Conservation (phyloP, 164 flowering plant species). For the Houttuynia cordata region DNA sequence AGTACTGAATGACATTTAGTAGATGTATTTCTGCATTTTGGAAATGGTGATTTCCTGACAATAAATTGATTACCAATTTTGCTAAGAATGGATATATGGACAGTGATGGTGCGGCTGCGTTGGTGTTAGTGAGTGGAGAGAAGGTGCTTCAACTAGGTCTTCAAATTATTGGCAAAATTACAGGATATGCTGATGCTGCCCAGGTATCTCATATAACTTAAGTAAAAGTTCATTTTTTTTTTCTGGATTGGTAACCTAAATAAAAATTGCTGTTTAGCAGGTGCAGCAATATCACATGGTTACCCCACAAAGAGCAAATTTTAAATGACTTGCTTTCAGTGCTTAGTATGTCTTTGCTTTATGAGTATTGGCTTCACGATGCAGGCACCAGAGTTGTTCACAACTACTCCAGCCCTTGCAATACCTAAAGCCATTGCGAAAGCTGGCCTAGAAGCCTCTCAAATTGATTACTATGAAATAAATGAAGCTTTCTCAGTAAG, state of each 20-base stretch:
- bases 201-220: slow-evolving; percentile 37
- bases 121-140: slow-evolving; percentile 82
- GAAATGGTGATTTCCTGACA: background rate
- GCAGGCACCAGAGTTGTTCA: slow-evolving; percentile 90
- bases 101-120: slow-evolving; percentile 94
- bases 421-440: slow-evolving; percentile 90
- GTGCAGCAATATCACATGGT: no score
- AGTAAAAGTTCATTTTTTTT: no score
- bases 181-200: slow-evolving; percentile 88
- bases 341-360: background rate
- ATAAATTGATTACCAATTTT: no score
- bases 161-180: slow-evolving; percentile 62
- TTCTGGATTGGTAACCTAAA: no score
- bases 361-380: slow-evolving; percentile 3
- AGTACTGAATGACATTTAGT: background rate
- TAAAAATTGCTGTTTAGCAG: no score
- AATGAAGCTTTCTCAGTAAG: slow-evolving; percentile 97
- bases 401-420: slow-evolving; percentile 93
- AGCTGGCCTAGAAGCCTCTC: slow-evolving; percentile 77
- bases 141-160: slow-evolving; percentile 66
- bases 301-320: no score
- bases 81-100: background rate
- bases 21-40: background rate
- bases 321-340: background rate
- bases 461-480: slow-evolving; percentile 84